Evolutionary conservation across 176 grass and related monocot species (phyloP), one percentile per base, ranked within the genome.

Genomic region (Neostapfia colusana): DNA sequence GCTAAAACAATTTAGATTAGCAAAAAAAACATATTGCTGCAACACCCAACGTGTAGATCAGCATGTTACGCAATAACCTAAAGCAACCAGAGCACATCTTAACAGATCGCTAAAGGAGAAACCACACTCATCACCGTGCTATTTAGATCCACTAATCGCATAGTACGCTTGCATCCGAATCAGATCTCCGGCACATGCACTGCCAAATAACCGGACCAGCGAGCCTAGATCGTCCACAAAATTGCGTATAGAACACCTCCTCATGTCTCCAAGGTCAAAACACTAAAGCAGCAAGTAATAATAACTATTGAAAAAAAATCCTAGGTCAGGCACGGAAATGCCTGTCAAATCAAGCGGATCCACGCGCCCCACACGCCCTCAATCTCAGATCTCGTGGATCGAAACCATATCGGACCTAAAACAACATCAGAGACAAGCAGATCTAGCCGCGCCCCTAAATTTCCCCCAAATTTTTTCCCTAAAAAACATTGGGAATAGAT

Each of bases 301-400:
- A 16, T 0, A 59, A 57, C 60, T 0, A 55, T 15, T 28, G 7
- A 6, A 54, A 42, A 62, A 31, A 10, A 10, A 1, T 3, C 15
- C 31, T 1, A 16, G 0, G 8, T 50, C 66, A 14, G 9, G 55
- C 55, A 26, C 24, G 23, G 13, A 13, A 27, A 58, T 58, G 55
- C 55, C 26, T 4, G 3, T 70, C 10, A 55, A 77, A 82, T 57
- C 65, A 8, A 3, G 40, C 38, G 65, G 79, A 86, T 82, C 72
- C 70, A 57, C n/a, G 5, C 15, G 57, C 28, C n/a, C 18, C 26
- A 4, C 14, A 4, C 6, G 59, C 14, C 12, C 48, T 0, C 9
- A 2, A 42, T n/a, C 5, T 3, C 72, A 72, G 57, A 86, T 86
- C 46, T 71, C 36, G 57, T 39, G 1, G 59, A 81, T 76, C 72